Base-by-base conservation (phyloP, 768 basidiomycete species). In the Arthromyces matolae region DNA sequence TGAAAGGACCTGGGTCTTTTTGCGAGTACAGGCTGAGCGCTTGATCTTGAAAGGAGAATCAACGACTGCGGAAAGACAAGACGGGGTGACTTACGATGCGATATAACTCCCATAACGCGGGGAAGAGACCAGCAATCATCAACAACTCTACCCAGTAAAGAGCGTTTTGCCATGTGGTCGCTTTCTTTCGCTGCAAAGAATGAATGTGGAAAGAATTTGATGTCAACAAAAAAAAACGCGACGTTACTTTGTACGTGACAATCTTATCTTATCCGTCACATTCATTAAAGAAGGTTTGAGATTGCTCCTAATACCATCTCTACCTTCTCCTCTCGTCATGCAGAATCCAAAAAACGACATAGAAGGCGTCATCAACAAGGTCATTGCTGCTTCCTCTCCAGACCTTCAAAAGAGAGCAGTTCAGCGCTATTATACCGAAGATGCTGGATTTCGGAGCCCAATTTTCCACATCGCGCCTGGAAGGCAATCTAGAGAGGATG, bases 371-470 rank as follows among this genome's bases (percentile, higher is more conserved):
- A 65, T 81, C 33, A 53, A 58, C 5, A 67, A 69, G 18, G 60
- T 84, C 13, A 75, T 76, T 13, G 69, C 76, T 10, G 71, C 79
- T 0, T 59, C 66, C 20, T 72, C 75, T 19, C 77, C 81, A 0
- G 71, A 78, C 28, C 61, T 72, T 2, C 77, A 85, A 54, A 70
- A 73, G 50, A 60, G 63, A 8, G 65, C 79, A 0, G 59, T 83
- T 13, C 60, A 58, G 10, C 74, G 67, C 38, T 84, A 80, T 56
- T 79, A 79, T 62, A 68, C 73, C 4, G 62, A 67, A 3, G 75
- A 86, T 51, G 81, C 79, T 20, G 71, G 66, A 2, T 80, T 86
- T 59, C 72, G 69, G 32, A 82, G 86, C 60, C 81, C 84, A 0
- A 47, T 85, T 22, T 83, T 75, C 67, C 60, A 65, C 33, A 74